These are phyloP conservation scores for Angomonas deanei DNA, from an alignment of 208 protist species.

Conservation along the genomic window DNA sequence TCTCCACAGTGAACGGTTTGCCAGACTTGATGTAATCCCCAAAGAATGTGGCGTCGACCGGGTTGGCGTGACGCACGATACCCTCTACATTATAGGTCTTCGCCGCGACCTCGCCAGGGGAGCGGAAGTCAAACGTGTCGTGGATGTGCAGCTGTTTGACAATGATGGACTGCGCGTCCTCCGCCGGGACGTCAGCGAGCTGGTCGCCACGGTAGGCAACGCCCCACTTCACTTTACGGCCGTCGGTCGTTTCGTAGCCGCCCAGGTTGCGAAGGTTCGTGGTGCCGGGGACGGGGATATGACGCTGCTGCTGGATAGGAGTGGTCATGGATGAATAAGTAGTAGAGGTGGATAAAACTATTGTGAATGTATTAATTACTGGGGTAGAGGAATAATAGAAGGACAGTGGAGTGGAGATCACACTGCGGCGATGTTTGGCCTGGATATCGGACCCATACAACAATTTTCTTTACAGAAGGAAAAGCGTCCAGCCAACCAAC, in stretches of 20 bases:
- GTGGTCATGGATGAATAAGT: constrained; percentile 9
- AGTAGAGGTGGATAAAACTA: background rate
- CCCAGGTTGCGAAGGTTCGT: constrained; percentile 43
- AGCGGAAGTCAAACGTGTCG: constrained; percentile 29
- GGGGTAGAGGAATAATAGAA: background rate
- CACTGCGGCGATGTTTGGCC: background rate
- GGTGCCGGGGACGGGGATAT: constrained; percentile 21
- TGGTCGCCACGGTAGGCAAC: constrained; percentile 38
- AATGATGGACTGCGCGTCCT: constrained; percentile 17
- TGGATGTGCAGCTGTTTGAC: constrained; percentile 30
- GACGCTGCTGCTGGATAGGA: constrained; percentile 16
- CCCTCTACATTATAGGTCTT: constrained; percentile 23
- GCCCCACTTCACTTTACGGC: constrained; percentile 31
- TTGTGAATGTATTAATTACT: background rate
- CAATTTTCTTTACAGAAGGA: too few species aligned
- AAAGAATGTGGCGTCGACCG: constrained; percentile 19
- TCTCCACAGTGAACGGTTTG: constrained; percentile 13
- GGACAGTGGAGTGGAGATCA: constrained; percentile 3
- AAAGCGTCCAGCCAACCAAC: too few species aligned
- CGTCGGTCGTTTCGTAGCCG: constrained; percentile 22
- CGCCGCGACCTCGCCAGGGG: constrained; percentile 10
- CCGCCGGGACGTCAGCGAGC: constrained; percentile 18
- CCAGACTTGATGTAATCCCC: constrained; percentile 5
- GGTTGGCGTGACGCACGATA: constrained; percentile 12
- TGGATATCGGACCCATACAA: too few species aligned